Base-by-base conservation (phyloP, 169 alveolate species). In the Cryptosporidium sp. region DNA sequence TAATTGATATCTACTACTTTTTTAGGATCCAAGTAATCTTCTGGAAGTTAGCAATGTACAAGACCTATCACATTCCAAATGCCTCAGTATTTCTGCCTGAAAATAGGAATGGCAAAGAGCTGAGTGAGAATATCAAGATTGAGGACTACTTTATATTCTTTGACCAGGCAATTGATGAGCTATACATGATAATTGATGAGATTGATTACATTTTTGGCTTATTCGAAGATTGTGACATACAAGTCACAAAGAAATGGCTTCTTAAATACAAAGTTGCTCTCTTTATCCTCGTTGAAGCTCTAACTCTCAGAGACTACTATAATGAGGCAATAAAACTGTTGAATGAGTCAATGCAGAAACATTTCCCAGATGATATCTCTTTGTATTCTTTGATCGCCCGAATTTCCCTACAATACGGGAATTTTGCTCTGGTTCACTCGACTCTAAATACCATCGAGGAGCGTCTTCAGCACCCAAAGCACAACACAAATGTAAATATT, bases 11-110 rank as follows among this genome's bases (percentile, higher is more conserved):
- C 8, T 80, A 45, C 67, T 80, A 62, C 55, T 80, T 80, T 59
- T 80, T 80, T 62, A 37, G 89, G 9, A 80, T 80, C 23, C 89
- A 80, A n/a, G 51, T 80, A 8, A 61, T 80, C 9, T 65, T 62
- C 39, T 59, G 89, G 73, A 80, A 62, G 48, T 39, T 80, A 62
- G 26, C 75, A 8, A 62, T 80, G 65, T 80, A 80, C 74, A 80
- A 80, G 33, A 29, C 75, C 18, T 80, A 65, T 39, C 43, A 62
- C 5, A 23, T 73, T 58, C 86, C 86, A 35, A 80, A 41, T 21
- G 62, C 41, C 4, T 41, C 75, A 21, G 35, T 80, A 48, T 62
- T 80, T 39, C 41, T 58, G 59, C 89, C 89, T 18, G 41, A 80
- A 4, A 41, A 62, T 45, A 67, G 29, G 16, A 6, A 80, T 12